Conservation (phyloP, 1,284 basidiomycete genomes). For the Lentinus polychrous region DNA sequence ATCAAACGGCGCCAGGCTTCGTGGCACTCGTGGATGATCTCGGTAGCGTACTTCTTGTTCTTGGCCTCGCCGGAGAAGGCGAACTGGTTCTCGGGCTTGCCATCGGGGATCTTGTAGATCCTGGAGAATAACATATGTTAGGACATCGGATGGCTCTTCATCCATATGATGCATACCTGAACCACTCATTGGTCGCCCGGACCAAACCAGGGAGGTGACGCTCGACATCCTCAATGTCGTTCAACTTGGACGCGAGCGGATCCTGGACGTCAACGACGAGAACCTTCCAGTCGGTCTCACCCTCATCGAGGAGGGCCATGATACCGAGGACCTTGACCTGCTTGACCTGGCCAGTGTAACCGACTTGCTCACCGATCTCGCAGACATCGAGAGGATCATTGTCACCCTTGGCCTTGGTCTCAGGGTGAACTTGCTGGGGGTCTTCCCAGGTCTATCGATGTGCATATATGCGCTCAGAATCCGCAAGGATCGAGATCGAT, state of each 20-base stretch:
- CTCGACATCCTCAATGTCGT: conserved; percentile 99
- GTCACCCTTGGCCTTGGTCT: conserved; percentile 99
- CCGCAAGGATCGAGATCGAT: conserved; percentile 1
- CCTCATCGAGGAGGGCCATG: conserved; percentile 98
- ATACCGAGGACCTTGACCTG: conserved; percentile 99
- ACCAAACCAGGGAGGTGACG: conserved; percentile 95
- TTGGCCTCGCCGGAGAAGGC: conserved; percentile 99
- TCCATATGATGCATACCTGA: conserved; percentile 49
- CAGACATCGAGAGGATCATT: conserved; percentile 99
- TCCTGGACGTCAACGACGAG: conserved; percentile 96
- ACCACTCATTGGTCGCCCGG: conserved; percentile 96
- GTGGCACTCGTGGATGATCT: conserved; percentile 98
- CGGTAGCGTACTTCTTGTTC: conserved; percentile 98
- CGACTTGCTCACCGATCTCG: conserved; percentile 99
- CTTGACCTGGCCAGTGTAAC: conserved; percentile 97
- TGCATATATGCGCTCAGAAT: neutral
- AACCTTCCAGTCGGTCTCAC: conserved; percentile 99
- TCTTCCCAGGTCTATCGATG: conserved; percentile 92
- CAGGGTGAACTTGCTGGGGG: conserved; percentile 80
- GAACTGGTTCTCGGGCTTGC: conserved; percentile 98
- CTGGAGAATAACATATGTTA: conserved; percentile 28
- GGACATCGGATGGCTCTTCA: neutral
- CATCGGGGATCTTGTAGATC: conserved; percentile 98
- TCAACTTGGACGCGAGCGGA: conserved; percentile 93
- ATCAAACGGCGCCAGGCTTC: conserved; percentile 94